These are phyloP conservation scores for Herpotrichia juniperi DNA, from an alignment of 2,329 filamentous ascomycete species.

Conservation along the genomic window DNA sequence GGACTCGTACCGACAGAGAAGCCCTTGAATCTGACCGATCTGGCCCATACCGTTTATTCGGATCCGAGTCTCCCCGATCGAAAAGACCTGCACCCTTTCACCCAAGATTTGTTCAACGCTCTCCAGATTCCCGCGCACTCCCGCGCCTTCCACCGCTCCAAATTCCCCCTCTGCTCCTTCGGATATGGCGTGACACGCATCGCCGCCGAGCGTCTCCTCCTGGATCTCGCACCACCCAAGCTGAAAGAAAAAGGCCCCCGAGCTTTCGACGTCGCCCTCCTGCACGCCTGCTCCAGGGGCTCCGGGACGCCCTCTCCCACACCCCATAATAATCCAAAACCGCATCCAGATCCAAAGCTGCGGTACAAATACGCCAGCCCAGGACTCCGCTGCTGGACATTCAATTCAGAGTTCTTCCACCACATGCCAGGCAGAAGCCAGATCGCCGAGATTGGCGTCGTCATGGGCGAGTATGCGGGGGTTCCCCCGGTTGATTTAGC, in stretches of 20 bases:
- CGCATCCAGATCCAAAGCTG: constrained; percentile 23
- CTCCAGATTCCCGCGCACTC: constrained; percentile 44
- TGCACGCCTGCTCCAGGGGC: constrained; percentile 48
- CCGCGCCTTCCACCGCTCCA: constrained; percentile 48
- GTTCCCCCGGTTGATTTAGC: constrained; percentile 44
- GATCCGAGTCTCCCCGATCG: constrained; percentile 46
- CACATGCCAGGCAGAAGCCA: constrained; percentile 49
- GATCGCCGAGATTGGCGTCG: constrained; percentile 42
- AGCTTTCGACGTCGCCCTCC: constrained; percentile 52
- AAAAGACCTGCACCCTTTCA: constrained; percentile 48
- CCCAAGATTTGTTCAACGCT: constrained; percentile 41
- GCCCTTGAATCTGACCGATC: constrained; percentile 35
- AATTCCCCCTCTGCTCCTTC: constrained; percentile 53
- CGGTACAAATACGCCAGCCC: constrained; percentile 37
- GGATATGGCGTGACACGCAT: constrained; percentile 51
- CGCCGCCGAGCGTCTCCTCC: constrained; percentile 46
- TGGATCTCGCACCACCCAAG: constrained; percentile 45
- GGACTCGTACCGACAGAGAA: constrained; percentile 30
- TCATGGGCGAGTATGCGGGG: constrained; percentile 34
- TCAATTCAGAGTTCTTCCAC: constrained; percentile 53
- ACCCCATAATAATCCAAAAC: constrained; percentile 24
- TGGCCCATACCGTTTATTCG: constrained; percentile 42
- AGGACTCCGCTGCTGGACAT: constrained; percentile 50
- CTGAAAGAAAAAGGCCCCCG: constrained; percentile 32
- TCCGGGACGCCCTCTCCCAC: constrained; percentile 36